Evolutionary conservation across 768 basidiomycete species (phyloP), one percentile per base, ranked within the genome.

Genomic region (Neoboletus brunneissimus): DNA sequence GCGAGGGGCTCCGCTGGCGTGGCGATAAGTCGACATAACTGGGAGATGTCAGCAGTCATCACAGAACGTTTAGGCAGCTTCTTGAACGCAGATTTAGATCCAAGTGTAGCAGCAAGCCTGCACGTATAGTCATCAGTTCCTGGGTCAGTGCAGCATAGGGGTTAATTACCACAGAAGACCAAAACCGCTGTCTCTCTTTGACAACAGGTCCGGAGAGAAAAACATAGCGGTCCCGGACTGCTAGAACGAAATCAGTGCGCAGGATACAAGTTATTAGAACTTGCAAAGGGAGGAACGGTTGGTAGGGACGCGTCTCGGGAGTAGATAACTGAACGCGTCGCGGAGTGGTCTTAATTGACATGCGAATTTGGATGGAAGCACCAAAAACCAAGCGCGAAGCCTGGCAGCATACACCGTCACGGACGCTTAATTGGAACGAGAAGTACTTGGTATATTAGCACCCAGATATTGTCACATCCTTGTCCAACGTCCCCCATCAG

Each of bases 81-180:
- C 66, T 83, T 91, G 73, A 93, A 89, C 15, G 84, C 82, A n/a
- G 90, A 89, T 73, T 87, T 89, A 9, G 92, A 86, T 41, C 94
- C 94, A 23, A 95, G 77, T 1, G 94, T 96, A 2, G 94, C 93
- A 9, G 91, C 91, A 23, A 96, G 84, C 94, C 94, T 96, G 56
- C 31, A 48, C 58, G 56, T 55, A 53, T 22, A 38, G 31, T 11
- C 5, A 43, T 70, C 40, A 67, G 58, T 48, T 37, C 20, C 25
- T 20, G 12, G 23, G 22, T 16, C 25, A 42, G 31, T 13, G n/a
- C 20, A 46, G 32, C 11, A 48, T 41, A 41, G 15, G 42, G 31
- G 40, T 18, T 20, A 55, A 63, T 55, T 69, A 91, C 91, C 91
- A 94, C 20, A 93, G 77, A n/a, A 94, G 81, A 55, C 93, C 94